phyloP scores from a whole-genome alignment of 768 basidiomycete genomes.

The Nevesoporus exiguus region DNA sequence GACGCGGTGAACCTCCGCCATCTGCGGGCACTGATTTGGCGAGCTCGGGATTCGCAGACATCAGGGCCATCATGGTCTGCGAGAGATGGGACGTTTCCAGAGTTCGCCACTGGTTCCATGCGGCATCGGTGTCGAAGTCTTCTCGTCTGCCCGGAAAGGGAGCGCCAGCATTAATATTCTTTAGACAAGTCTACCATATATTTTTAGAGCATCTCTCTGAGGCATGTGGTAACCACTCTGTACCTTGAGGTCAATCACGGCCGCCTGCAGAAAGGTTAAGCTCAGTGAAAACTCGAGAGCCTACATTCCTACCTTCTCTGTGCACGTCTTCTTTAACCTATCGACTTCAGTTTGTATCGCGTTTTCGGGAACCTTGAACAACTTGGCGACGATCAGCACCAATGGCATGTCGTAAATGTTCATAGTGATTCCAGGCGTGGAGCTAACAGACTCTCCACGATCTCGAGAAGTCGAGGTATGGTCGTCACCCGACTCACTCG shows the following conservation, averaged over 20 bases:
- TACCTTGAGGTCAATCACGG: slow-evolving; percentile 84
- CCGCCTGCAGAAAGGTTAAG: slow-evolving; percentile 51
- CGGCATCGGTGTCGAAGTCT: slow-evolving; percentile 80
- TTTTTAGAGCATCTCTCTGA: slow-evolving; percentile 1
- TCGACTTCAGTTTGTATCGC: slow-evolving; percentile 75
- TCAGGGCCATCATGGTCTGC: slow-evolving; percentile 85
- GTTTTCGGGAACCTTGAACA: slow-evolving; percentile 73
- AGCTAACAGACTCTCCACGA: slow-evolving; percentile 46
- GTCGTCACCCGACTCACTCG: slow-evolving; percentile 66
- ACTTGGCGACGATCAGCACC: slow-evolving; percentile 59
- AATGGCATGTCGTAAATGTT: slow-evolving; percentile 75
- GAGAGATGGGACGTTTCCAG: slow-evolving; percentile 81
- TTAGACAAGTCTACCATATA: slow-evolving; percentile 64
- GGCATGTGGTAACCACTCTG: background rate
- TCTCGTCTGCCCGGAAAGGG: slow-evolving; percentile 82
- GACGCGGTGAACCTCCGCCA: slow-evolving; percentile 36
- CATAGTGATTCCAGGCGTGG: slow-evolving; percentile 36
- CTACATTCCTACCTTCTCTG: slow-evolving; percentile 58
- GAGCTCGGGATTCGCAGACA: slow-evolving; percentile 80
- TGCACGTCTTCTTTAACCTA: slow-evolving; percentile 57
- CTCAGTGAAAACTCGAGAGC: background rate
- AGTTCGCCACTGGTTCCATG: slow-evolving; percentile 81
- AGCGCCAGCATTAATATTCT: slow-evolving; percentile 82
- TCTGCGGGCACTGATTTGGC: slow-evolving; percentile 74
- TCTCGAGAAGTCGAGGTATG: slow-evolving; percentile 56